Percentiles rank a stretch among this genome's conserved stretches.
Evolutionary conservation across 2,329 filamentous ascomycete species (phyloP).

Genomic region (Xylogone sp.): DNA sequence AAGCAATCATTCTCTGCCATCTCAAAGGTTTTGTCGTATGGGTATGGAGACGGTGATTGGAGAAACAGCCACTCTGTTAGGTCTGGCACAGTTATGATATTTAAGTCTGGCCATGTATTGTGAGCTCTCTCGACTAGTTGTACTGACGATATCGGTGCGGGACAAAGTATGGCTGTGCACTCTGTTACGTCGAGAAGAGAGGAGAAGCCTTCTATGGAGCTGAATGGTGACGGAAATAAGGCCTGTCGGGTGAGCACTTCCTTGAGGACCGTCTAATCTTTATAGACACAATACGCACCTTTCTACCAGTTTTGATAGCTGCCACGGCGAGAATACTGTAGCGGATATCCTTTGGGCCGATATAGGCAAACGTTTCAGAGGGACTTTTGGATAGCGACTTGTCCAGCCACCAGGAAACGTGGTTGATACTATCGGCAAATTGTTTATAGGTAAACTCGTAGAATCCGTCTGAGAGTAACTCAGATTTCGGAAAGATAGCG

Average conservation of each 20-base stretch:
- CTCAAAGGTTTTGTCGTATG: slow-evolving; percentile 5
- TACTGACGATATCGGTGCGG: not conserved
- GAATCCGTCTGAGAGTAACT: no score
- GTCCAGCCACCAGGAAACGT: no score
- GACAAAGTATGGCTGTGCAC: not conserved
- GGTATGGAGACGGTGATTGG: not conserved
- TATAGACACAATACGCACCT: not conserved
- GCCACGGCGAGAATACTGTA: slow-evolving; percentile 3
- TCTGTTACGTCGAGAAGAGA: not conserved
- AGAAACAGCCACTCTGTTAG: no score
- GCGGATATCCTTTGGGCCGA: slow-evolving; percentile 1
- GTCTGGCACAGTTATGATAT: no score
- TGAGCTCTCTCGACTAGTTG: not conserved
- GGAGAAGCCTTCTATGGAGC: not conserved
- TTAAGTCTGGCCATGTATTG: no score
- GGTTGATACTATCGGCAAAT: no score
- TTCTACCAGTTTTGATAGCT: not conserved
- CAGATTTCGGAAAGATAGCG: no score
- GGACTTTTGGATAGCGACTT: no score
- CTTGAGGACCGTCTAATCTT: not conserved
- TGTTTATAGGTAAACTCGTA: no score
- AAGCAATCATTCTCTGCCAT: slow-evolving; percentile 1
- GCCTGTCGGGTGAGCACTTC: no score
- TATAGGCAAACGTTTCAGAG: slow-evolving; percentile 2
- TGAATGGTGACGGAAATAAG: not conserved